Conservation (phyloP, 345 rosid genomes). For the Aethionema arabicum region DNA sequence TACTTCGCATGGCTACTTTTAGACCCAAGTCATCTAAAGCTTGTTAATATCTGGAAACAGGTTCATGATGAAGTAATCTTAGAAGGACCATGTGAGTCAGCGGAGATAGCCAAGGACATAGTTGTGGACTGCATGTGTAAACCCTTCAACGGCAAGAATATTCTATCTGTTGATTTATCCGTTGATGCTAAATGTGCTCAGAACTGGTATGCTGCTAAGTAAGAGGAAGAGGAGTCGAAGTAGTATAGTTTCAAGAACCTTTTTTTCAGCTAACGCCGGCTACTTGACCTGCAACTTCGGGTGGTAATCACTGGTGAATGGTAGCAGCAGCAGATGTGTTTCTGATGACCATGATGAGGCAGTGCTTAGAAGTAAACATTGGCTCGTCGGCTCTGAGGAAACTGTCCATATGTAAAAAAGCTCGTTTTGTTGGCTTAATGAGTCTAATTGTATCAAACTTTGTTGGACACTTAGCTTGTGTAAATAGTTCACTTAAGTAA, state of each 20-base stretch:
- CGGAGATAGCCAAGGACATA: constrained; percentile 69
- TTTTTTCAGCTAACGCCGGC: not conserved
- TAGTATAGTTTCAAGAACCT: not conserved
- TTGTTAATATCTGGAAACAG: constrained; percentile 41
- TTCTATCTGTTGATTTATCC: constrained; percentile 71
- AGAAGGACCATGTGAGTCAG: constrained; percentile 90
- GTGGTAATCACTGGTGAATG: too few relatives aligned
- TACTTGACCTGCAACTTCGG: too few relatives aligned
- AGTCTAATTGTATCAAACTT: not conserved
- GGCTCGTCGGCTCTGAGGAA: too few relatives aligned
- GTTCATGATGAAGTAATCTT: constrained; percentile 94
- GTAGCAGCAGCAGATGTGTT: too few relatives aligned
- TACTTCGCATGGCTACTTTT: not conserved
- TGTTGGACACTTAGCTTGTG: not conserved
- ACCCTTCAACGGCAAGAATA: constrained; percentile 75
- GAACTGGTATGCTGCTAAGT: constrained; percentile 90
- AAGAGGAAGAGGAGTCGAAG: constrained; percentile 21
- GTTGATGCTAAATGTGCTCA: constrained; percentile 95
- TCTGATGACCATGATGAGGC: too few relatives aligned
- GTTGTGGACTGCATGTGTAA: constrained; percentile 87
- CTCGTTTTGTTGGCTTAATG: too few relatives aligned
- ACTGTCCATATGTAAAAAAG: too few relatives aligned
- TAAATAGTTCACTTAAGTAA: constrained; percentile 2
- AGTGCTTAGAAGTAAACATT: too few relatives aligned
- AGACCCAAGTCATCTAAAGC: constrained; percentile 13